Base-by-base conservation (phyloP, 2,329 filamentous ascomycete genomes). In the Fusarium begoniae region DNA sequence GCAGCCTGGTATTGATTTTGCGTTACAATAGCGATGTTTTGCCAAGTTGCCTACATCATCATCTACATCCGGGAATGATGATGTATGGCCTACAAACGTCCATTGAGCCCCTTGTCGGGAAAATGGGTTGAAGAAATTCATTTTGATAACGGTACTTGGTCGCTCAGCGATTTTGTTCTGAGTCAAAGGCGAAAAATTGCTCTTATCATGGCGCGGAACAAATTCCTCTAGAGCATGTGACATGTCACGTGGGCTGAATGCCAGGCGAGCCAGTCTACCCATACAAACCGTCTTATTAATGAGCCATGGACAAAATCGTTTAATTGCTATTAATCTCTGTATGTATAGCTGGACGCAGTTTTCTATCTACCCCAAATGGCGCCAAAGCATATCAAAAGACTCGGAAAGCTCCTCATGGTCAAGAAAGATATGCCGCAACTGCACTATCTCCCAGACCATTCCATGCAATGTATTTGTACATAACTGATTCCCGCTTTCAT, bases 11-110 rank as follows among this genome's bases (percentile, higher is more conserved):
- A 81, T 83, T n/a, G 82, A 77, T n/a, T 82, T 79, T 6, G 79
- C 68, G 26, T 77, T 70, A 72, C 85, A 88, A n/a, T 77, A 51
- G 3, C 82, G 80, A 37, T 80, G 74, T 54, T 83, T 79, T 28
- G 81, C 75, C n/a, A 87, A 74, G 70, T 81, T 81, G 44, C 80
- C 80, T 10, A 82, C 80, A 59, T 84, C 84, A 0, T 77, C 73
- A 9, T 82, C 82, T 45, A 90, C 82, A 64, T 91, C 85, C 2
- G 89, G 88, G 55, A 90, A 89, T 0, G 86, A 84, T 0, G 89
- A 90, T 5, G 82, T 79, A 11, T 83, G 83, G n/a, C 90, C 90
- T 45, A 86, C 87, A n/a, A 78, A 84, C 40, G 88, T 85, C 90
- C 90, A 91, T 41, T 63, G 66, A 6, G 73, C 69, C 6, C 71